Evolutionary conservation across 495 filamentous ascomycete species (phyloP), one percentile per base, ranked within the genome.

Genomic region (Neurospora sp.): DNA sequence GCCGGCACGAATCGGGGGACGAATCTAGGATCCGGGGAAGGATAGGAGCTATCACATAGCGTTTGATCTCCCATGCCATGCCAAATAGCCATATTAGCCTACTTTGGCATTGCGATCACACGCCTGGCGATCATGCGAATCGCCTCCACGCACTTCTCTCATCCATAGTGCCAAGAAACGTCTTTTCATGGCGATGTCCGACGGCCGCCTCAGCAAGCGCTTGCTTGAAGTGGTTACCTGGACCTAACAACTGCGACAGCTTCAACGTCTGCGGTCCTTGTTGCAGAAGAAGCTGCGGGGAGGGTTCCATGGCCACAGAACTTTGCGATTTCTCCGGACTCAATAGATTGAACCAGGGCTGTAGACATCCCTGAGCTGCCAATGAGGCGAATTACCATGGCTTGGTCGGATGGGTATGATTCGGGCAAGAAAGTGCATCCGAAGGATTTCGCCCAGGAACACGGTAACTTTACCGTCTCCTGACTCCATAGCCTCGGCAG

Each of bases 1-100:
- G 66, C 75, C 44, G 48, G 71, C 71, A 39, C 75, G 71, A 80
- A 76, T 78, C 77, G 76, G 79, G 11, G 37, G 35, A 4, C 16
- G 5, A 74, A 76, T 16, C 75, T 73, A 75, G 70, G 8, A 41
- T 74, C 75, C 75, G 72, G 16, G n/a, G 27, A 73, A 14, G 38
- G 46, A 72, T 41, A 70, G 31, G 69, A 69, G 41, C 27, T 16
- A 38, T 39, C 23, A 18, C 3, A 40, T 46, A 38, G 41, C 70
- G 73, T 75, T 72, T 77, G 75, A 77, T 77, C 75, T 69, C 42
- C 78, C 42, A 73, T 74, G 76, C 72, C 48, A 41, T 40, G 69
- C 59, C 35, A 79, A 81, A 81, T 82, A 81, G 16, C 78, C 79
- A 80, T 79, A 81, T 81, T 80, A 76, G 73, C 74, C 74, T 75